Base-by-base conservation (phyloP, 1,139 yeast species). In the Nakaseomyces kungkrabaensis region DNA sequence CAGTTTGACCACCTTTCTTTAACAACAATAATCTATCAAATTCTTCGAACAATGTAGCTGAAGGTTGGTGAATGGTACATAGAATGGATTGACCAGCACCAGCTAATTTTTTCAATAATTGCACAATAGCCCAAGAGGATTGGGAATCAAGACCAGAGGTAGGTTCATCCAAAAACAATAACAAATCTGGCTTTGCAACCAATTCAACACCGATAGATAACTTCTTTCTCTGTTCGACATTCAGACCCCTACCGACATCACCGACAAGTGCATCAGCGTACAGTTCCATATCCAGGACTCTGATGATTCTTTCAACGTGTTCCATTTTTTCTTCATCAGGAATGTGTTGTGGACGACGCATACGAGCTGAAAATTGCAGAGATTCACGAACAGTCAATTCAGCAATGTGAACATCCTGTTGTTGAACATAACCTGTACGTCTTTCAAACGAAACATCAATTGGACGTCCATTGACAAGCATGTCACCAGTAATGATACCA, bases 371-470 rank as follows among this genome's bases (percentile, higher is more conserved):
- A 65, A 76, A 75, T 50, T 63, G 68, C 48, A 76, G 67, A 0
- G 78, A 71, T 57, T 76, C 80, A 56, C 79, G 66, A 31, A 76
- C 80, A 29, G 79, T 74, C 37, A 69, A 63, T 59, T 73, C 74
- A 7, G 74, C 66, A 56, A 75, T 68, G 59, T 77, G 81, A 36
- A 77, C 63, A 67, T 77, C 81, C 59, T 77, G 81, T 59, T 77
- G 81, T 60, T 76, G 81, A 45, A 76, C 81, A 59, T 77, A 77
- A 50, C 81, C 81, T 10, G 79, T 76, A 56, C 77, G 67, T 60
- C 80, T 71, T 53, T 73, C 67, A 54, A 77, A 76, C 0, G 78
- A 68, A 37, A 68, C 62, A 48, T 67, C 68, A 36, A 76, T 61
- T 24, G 73, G 71, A 41, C 66, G 63, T 53, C 81, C 81, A 60